Evolutionary conservation across 2,329 filamentous ascomycete species (phyloP), one percentile per base, ranked within the genome.

Genomic region (Didymosphaeria variabile): DNA sequence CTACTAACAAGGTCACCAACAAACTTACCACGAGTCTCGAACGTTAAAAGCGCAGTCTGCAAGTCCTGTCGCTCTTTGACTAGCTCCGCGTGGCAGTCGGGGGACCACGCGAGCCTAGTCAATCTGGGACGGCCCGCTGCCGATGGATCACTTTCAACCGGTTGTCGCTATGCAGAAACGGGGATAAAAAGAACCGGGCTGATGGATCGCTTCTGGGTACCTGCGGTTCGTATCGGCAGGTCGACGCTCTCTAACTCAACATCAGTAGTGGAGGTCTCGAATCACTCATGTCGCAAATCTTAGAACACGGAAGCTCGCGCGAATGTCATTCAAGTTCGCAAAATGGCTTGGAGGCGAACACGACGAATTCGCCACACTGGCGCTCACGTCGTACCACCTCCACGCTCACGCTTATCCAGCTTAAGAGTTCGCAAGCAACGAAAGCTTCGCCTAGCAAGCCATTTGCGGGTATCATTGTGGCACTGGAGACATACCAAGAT

Each of bases 51-150:
- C 17, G 38, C 38, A 55, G 34, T 34, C 17, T 31, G 12, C 19
- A 23, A 15, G 52, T 32, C 38, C 44, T 45, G 38, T 7, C 36
- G 45, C 38, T 45, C 17, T 23, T 29, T 45, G 52, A 55, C 26
- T 21, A 55, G n/a, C 12, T 32, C 23, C 52, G 38, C 52, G 38
- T 38, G 38, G 38, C 42, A 17, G 23, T 19, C 38, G 26, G 52
- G 23, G 36, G 21, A 12, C 6, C 9, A 23, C 13, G 29, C 52
- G 26, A 55, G 15, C 51, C 52, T 44, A 34, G 29, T 36, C 36
- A 55, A 38, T 26, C 52, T 55, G 21, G 52, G 52, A 55, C 52
- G 52, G 52, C 52, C 52, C 52, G 52, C 21, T 38, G 29, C 38
- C 52, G 36, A 47, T 26, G 19, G 36, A 40, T 17, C 13, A 42